Base-by-base conservation (phyloP, 306 rosid genomes). In the Purshia tridentata region DNA sequence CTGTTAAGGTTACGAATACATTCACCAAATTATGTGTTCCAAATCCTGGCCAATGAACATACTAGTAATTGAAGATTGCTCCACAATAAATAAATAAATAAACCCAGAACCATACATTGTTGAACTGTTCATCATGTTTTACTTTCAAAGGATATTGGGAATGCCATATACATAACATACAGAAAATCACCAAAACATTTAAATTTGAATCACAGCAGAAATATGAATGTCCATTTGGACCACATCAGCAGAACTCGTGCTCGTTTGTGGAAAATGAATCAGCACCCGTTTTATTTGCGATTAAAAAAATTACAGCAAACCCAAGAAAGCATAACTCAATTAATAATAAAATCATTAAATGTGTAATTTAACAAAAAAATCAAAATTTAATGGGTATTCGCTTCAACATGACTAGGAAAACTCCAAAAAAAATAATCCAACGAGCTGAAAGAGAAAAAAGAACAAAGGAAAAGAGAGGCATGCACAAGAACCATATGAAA, bases 401-500 rank as follows among this genome's bases (percentile, higher is more conserved):
- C 48, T 42, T 72, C 51, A 72, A 76, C 74, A 75, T 18, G 56
- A 72, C 44, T 66, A 53, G 4, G 60, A 52, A 67, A 60, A 16
- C 53, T 61, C 49, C 40, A 16, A 67, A 65, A 55, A 37, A 58
- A 51, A 16, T 49, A 62, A 22, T 7, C 65, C 76, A 67, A 44
- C 56, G 61, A 52, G 66, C 72, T 41, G 14, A 23, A 48, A 15
- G n/a, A n/a, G 9, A 16, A 72, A 63, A 51, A 65, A 61, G 54
- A 79, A 57, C 41, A 48, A 52, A 40, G 62, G 59, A 47, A 56
- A 61, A 50, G 20, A 22, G 74, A 67, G 58, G 75, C 85, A 82
- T 82, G 82, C 88, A 82, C 84, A 79, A 74, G 75, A 65, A 82
- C 84, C 77, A 74, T 73, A 65, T 74, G 80, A 87, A 76, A 83